Evolutionary conservation across 225 moss, liverwort and hornwort genomes (phyloP), one percentile per base, ranked within the genome.

Genomic region (Antitrichia curtipendula): DNA sequence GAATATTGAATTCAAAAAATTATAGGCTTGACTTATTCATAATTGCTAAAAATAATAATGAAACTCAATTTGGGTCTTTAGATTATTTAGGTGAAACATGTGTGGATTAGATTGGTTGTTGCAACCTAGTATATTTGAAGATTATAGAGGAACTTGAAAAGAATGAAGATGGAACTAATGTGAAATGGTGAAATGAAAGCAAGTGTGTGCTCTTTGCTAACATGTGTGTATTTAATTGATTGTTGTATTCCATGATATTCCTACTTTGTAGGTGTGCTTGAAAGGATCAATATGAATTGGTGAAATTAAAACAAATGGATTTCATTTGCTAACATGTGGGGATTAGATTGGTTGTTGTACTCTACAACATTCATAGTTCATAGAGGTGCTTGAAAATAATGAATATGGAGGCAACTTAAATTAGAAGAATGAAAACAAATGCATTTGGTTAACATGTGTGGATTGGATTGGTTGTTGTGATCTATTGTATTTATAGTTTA

Each of bases 21-120:
- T 22, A 0, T 10, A 40, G 1, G 11, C 21, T 1, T 41, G 1
- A 69, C 3, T 3, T 43, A 32, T 1, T 70, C 3, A 34, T 41
- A 23, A 70, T 41, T 41, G 16, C 22, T 11, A 15, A 21, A 69
- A 31, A 18, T n/a, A n/a, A 56, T 2, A 23, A 40, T 41, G 70
- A 41, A 22, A 8, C 6, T 32, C 5, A 41, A 31, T 43, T 16
- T 23, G 1, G 3, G 5, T 0, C 31, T 83, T 2, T 23, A 57
- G 5, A 2, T 69, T 10, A 2, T 50, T 21, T 40, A 15, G 2
- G 2, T 0, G 2, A 43, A 49, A 80, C 7, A 70, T 41, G 53
- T 53, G 13, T 2, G 0, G 19, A 74, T 41, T 87, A 8, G 74
- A 63, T 73, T 53, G 41, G 20, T 63, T 74, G 74, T 45, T 50